These are phyloP conservation scores for Eimeria sp. DNA, from an alignment of 169 alveolate species.

Conservation along the genomic window DNA sequence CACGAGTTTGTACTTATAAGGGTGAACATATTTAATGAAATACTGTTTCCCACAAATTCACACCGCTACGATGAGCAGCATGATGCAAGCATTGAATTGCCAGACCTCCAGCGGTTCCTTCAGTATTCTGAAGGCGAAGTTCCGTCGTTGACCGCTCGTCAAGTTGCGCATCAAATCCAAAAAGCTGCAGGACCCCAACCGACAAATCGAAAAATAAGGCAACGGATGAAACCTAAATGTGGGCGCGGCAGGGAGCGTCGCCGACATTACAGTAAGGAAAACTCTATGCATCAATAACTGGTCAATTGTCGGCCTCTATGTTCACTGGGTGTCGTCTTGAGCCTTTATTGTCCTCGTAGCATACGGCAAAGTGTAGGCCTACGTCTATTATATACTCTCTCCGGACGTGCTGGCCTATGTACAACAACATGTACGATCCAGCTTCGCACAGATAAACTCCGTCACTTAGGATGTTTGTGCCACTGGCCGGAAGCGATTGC, in stretches of 20 bases:
- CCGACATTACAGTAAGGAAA: background rate
- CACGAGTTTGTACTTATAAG: background rate
- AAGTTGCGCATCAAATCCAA: slow-evolving; percentile 59
- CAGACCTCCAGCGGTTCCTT: slow-evolving; percentile 71
- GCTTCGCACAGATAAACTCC: slow-evolving; percentile 91
- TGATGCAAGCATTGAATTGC: background rate
- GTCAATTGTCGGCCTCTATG: background rate
- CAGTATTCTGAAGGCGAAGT: slow-evolving; percentile 49
- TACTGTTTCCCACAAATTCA: background rate
- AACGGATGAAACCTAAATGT: background rate
- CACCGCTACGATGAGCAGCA: background rate
- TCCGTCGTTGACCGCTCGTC: slow-evolving; percentile 62
- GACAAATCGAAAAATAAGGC: background rate
- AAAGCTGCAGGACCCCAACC: slow-evolving; percentile 30
- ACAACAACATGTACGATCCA: slow-evolving; percentile 88
- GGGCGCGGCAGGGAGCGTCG: background rate
- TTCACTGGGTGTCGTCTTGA: background rate
- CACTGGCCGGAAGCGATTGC: slow-evolving; percentile 87
- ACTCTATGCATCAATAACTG: background rate
- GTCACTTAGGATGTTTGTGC: slow-evolving; percentile 88
- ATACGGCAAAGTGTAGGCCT: background rate
- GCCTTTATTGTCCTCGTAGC: background rate
- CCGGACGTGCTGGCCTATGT: slow-evolving; percentile 89
- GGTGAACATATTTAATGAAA: background rate
- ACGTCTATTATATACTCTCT: slow-evolving; percentile 68